phyloP scores from a whole-genome alignment of 345 rosid species.

The Durio zibethinus region DNA sequence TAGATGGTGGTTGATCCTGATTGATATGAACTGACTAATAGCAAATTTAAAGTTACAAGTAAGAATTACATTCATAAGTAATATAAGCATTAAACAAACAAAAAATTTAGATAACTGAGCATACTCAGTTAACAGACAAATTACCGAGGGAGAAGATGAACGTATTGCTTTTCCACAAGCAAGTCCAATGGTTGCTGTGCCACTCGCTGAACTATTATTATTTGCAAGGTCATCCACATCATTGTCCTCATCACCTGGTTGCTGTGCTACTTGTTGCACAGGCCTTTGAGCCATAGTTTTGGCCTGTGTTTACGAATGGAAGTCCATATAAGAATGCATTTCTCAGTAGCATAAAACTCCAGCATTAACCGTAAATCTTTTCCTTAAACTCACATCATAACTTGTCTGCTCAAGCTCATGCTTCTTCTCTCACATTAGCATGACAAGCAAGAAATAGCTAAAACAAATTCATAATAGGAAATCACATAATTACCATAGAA shows the following conservation, averaged over 20 bases:
- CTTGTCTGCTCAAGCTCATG: background rate
- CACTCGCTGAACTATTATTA: conserved; percentile 25
- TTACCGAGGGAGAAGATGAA: conserved; percentile 50
- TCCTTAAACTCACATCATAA: background rate
- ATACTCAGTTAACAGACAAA: background rate
- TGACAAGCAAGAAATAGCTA: conserved; percentile 2
- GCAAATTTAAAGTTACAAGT: conserved; percentile 11
- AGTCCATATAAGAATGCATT: conserved; percentile 3
- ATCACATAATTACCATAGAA: conserved; percentile 39
- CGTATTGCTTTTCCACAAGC: conserved; percentile 47
- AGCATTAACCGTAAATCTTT: conserved; percentile 1
- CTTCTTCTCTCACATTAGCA: background rate
- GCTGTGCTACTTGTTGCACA: conserved; percentile 24
- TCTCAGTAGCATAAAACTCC: background rate
- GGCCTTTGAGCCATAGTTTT: conserved; percentile 35
- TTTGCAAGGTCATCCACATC: conserved; percentile 29
- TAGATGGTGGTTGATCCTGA: conserved; percentile 51
- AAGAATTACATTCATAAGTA: conserved; percentile 12
- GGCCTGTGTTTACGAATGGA: conserved; percentile 33
- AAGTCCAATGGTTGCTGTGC: conserved; percentile 40
- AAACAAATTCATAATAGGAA: conserved; percentile 6
- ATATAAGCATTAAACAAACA: background rate
- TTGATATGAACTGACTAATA: conserved; percentile 58
- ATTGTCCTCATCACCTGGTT: conserved; percentile 30
- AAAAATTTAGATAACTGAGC: background rate